Evolutionary conservation across 2,329 filamentous ascomycete species (phyloP), one percentile per base, ranked within the genome.

Genomic region (Amylocarpus encephaloides): DNA sequence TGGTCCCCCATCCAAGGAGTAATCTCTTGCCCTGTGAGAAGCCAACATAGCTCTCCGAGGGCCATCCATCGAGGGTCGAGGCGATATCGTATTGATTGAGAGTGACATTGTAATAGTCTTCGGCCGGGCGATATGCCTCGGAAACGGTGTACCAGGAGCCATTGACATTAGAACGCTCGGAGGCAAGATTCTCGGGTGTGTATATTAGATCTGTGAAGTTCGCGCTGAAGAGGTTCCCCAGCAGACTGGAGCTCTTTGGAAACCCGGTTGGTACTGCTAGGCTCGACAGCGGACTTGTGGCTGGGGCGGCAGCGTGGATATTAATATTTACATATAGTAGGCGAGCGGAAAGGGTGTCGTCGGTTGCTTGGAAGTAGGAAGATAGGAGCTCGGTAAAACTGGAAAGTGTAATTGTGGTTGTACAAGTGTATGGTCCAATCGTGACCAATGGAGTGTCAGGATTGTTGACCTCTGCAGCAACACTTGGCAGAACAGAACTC

Each of bases 21-120:
- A 85, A 57, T 30, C 82, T 71, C 55, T 73, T 73, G n/a, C 71
- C 70, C 42, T 72, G 67, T 1, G 70, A 68, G 40, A 83, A 71
- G 56, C 81, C 77, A 32, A 83, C 65, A 56, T 74, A 81, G 16
- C 73, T 71, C 56, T 79, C 75, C n/a, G 74, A 76, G 0, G 82
- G 82, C 82, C 82, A 86, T 10, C 82, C 82, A 64, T 82, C 72
- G 1, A 70, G 61, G 0, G 80, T 83, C 16, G 70, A 71, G 6
- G 65, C 58, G 15, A 70, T 68, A 2, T 65, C 54, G 40, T 60
- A 50, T 26, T 56, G 22, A 12, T 53, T 49, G 2, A 38, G 45
- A 9, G 43, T 61, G 1, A 70, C 68, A 5, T 67, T 67, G 51
- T 78, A 82, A 58, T 83, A 86, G 19, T 73, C 71, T 2, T 65